Base-by-base conservation (phyloP, 306 rosid species). In the Senna siamea region DNA sequence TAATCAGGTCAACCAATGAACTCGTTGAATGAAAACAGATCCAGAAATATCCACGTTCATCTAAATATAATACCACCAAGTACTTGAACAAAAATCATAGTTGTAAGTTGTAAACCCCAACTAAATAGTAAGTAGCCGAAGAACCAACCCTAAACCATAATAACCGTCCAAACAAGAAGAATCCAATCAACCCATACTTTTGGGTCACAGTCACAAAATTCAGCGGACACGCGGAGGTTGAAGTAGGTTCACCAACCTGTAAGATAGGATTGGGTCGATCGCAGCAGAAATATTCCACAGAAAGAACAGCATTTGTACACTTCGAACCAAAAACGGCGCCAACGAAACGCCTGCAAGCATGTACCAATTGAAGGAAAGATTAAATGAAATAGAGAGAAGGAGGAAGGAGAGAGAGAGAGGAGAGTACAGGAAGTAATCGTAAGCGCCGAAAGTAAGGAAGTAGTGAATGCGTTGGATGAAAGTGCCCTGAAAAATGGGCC, bases 401-500 rank as follows among this genome's bases (percentile, higher is more conserved):
- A 17, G 28, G 28, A 66, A 48, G 28, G 17, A 19, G 19, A 20
- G 7, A 2, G 7, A 8, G 35, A 7, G 6, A 15, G 7, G 40
- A 18, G 47, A 14, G 57, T 75, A 94, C 98, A 87, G 79, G 56
- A 94, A 85, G 85, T 91, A 92, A 80, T 92, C 89, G 87, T 87
- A 89, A 69, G 91, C 90, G 64, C 93, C 99, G 84, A 37, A 94
- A 80, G 90, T 87, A 72, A 94, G 76, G 71, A 89, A 94, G 40
- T 41, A 13, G 79, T 92, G 85, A 61, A 94, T 73, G 76, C 97
- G 93, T 72, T 84, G 85, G 64, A 94, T 83, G 79, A 89, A 88
- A 53, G 99, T 94, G 82, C 92, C 92, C 15, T 89, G 76, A 56
- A 94, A 89, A 89, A 94, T 94, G 64, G 97, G 91, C 99, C 99